Percentiles rank a stretch among this genome's conserved stretches.
These are phyloP conservation scores for Boletus barrowsii DNA, from an alignment of 768 basidiomycete genomes.

Conservation along the genomic window DNA sequence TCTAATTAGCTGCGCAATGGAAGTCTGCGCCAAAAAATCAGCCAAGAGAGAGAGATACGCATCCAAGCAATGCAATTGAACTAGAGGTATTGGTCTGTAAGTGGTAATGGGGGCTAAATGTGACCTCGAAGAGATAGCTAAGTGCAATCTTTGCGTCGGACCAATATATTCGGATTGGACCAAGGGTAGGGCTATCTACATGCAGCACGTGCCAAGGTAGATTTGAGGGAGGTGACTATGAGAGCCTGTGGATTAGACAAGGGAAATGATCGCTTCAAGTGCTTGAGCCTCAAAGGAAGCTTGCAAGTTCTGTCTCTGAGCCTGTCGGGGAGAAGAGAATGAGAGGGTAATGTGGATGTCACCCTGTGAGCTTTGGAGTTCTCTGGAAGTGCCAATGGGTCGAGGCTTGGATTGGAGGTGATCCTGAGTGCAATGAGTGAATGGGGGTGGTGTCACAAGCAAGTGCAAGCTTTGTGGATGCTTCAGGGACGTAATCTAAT, in stretches of 20 bases:
- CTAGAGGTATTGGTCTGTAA: constrained; percentile 29
- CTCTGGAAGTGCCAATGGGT: constrained; percentile 27
- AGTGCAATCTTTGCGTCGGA: constrained; percentile 56
- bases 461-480: constrained; percentile 60
- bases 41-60: constrained; percentile 62
- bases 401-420: constrained; percentile 43
- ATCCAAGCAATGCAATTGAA: constrained; percentile 62
- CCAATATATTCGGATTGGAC: constrained; percentile 47
- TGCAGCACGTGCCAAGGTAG: constrained; percentile 67
- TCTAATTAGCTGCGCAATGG: constrained; percentile 60
- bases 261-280: constrained; percentile 56
- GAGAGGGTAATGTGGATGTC: constrained; percentile 47
- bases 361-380: constrained; percentile 39
- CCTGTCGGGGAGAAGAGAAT: constrained; percentile 36
- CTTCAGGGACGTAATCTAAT: constrained; percentile 24
- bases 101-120: constrained; percentile 9
- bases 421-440: constrained; percentile 32
- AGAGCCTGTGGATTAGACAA: constrained; percentile 41
- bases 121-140: constrained; percentile 58
- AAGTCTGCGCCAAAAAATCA: constrained; percentile 39
- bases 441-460: constrained; percentile 57
- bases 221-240: constrained; percentile 40
- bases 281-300: constrained; percentile 57
- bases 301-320: constrained; percentile 56
- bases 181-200: constrained; percentile 64